Evolutionary conservation across 192 early-diverging fungal species (phyloP), one percentile per base, ranked within the genome.

Genomic region (Coemansia sp.): DNA sequence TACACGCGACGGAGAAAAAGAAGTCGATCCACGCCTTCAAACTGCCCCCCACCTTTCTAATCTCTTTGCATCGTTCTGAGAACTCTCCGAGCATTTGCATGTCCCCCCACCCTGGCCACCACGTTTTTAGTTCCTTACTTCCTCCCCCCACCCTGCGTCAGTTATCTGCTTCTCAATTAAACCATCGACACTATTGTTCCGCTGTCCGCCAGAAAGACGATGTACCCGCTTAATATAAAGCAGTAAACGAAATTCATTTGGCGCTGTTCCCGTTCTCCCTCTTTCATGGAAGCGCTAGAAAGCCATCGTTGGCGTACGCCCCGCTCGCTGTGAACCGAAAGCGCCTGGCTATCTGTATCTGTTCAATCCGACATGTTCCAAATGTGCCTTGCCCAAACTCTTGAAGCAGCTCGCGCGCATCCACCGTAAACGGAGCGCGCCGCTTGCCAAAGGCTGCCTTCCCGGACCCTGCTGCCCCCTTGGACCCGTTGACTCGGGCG

Each of bases 321-420:
- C 76, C 76, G 50, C 11, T 60, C 10, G 57, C 68, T 0, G 67
- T 65, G 42, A 58, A 62, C 10, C 34, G 19, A 50, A 79, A 79
- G 17, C 76, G 68, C 40, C 56, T 70, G 0, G 76, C 76, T 40
- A 79, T 67, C 62, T 79, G 71, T 14, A 79, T 62, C 58, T 70
- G 76, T 19, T 68, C 76, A 17, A 79, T 17, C 10, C 65, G 60
- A 20, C 71, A 79, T 15, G 66, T 55, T 8, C 76, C 76, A 65
- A 79, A 67, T 45, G 71, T 59, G 61, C 50, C 23, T 25, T 50
- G 46, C 19, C 62, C 71, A 57, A 65, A 69, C 35, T 62, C 69
- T 14, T 62, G 62, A 38, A 79, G 35, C 61, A 79, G 49, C 17
- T 61, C 61, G 42, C 13, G 59, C 5, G 71, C 76, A 41, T 79